A percentile compares a stretch with the other conserved stretches of the same genome.
Conservation (phyloP, 306 rosid genomes). For the Hippophae gyantsensis region DNA sequence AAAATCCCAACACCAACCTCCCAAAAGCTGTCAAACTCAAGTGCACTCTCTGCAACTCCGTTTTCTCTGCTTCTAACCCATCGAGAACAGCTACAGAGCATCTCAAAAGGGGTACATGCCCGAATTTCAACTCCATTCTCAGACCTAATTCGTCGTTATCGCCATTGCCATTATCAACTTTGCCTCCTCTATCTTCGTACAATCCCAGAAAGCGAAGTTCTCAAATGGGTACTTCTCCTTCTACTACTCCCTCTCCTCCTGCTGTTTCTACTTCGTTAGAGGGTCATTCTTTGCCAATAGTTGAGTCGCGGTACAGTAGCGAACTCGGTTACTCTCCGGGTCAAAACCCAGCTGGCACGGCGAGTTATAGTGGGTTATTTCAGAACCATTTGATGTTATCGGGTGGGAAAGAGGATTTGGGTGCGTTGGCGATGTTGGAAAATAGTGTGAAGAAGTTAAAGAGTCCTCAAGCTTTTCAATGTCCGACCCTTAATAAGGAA, state of each 20-base stretch:
- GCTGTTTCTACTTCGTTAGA: slow-evolving; percentile 24
- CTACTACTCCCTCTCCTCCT: slow-evolving; percentile 16
- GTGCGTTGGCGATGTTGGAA: slow-evolving; percentile 82
- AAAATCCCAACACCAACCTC: slow-evolving; percentile 42
- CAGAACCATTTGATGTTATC: slow-evolving; percentile 64
- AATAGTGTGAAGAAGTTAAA: slow-evolving; percentile 80
- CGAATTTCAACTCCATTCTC: slow-evolving; percentile 58
- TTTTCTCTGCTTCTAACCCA: slow-evolving; percentile 91
- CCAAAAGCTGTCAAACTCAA: slow-evolving; percentile 85
- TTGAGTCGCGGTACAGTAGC: slow-evolving; percentile 39
- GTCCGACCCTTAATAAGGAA: slow-evolving; percentile 54
- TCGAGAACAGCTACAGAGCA: slow-evolving; percentile 93
- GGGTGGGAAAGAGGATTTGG: slow-evolving; percentile 81
- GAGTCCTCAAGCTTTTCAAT: slow-evolving; percentile 54
- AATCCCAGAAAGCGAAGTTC: slow-evolving; percentile 55
- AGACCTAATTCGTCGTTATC: slow-evolving; percentile 44
- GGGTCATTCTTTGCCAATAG: slow-evolving; percentile 56
- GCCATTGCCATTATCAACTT: slow-evolving; percentile 66
- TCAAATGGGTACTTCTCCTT: slow-evolving; percentile 23
- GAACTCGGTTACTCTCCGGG: slow-evolving; percentile 31
- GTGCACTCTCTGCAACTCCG: slow-evolving; percentile 73
- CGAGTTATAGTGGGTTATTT: slow-evolving; percentile 16
- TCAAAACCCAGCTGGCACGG: slow-evolving; percentile 17
- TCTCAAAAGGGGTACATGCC: slow-evolving; percentile 79
- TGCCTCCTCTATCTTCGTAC: slow-evolving; percentile 52